Evolutionary conservation across 2,329 filamentous ascomycete genomes (phyloP).

Genomic region (Scolecobasidium constrictum): DNA sequence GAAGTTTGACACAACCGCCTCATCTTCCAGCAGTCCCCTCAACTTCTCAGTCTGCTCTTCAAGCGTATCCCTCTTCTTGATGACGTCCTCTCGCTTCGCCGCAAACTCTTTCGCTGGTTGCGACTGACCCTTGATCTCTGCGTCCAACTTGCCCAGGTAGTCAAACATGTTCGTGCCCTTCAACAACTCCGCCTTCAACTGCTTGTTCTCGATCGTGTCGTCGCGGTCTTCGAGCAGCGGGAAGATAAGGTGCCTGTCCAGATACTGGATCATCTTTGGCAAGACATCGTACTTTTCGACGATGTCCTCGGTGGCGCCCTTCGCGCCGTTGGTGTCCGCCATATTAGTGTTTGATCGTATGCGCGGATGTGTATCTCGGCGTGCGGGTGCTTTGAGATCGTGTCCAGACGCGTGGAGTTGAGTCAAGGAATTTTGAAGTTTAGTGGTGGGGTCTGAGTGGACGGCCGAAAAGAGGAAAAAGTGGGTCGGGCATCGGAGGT

Average conservation of each 20-base stretch:
- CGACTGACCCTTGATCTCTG: slow-evolving; percentile 72
- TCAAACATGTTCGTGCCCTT: slow-evolving; percentile 99
- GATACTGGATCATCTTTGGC: slow-evolving; percentile 78
- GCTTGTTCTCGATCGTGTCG: slow-evolving; percentile 62
- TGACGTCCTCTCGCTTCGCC: slow-evolving; percentile 79
- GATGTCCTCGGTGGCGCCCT: slow-evolving; percentile 36
- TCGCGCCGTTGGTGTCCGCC: slow-evolving; percentile 25
- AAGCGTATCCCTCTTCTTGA: slow-evolving; percentile 70
- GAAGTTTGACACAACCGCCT: slow-evolving; percentile 82
- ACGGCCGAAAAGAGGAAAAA: too few relatives aligned
- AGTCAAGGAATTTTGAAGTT: too few relatives aligned
- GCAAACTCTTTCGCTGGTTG: slow-evolving; percentile 75
- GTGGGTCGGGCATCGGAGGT: background rate
- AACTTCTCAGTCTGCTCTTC: slow-evolving; percentile 86
- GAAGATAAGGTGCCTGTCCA: slow-evolving; percentile 91
- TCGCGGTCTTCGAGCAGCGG: slow-evolving; percentile 82
- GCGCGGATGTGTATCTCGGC: too few relatives aligned
- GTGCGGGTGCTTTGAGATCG: too few relatives aligned
- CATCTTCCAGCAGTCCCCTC: slow-evolving; percentile 71
- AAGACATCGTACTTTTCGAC: slow-evolving; percentile 69
- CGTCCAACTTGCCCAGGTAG: slow-evolving; percentile 86
- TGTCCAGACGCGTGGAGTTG: too few relatives aligned
- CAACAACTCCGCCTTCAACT: slow-evolving; percentile 85
- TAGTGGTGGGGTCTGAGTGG: too few relatives aligned
- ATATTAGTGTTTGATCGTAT: too few relatives aligned